A percentile compares a stretch with the other conserved stretches of the same genome.
Evolutionary conservation across 192 early-diverging fungal genomes (phyloP).

Genomic region (Gonapodya sp.): DNA sequence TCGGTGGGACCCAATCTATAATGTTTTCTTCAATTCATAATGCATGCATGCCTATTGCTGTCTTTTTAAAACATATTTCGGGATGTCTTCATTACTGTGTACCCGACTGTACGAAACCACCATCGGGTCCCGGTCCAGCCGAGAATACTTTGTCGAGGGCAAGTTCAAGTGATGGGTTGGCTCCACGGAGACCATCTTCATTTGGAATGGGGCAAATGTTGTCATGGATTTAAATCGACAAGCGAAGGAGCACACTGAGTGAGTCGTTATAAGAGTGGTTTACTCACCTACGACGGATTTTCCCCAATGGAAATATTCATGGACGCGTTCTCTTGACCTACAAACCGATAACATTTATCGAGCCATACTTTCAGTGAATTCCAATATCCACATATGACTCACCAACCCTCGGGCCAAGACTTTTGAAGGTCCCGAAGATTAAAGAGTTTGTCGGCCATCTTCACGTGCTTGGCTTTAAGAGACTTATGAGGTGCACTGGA

Average conservation of each 20-base stretch:
- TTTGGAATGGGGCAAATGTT: background rate
- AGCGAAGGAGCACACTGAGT: background rate
- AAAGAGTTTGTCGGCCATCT: conserved; percentile 56
- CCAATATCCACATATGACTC: background rate
- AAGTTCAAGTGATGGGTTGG: conserved; percentile 27
- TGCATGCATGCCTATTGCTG: background rate
- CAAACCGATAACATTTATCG: background rate
- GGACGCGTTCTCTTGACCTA: conserved; percentile 28
- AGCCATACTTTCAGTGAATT: background rate
- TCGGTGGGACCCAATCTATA: too few relatives aligned
- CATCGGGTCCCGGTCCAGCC: conserved; percentile 16
- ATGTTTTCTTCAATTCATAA: too few relatives aligned
- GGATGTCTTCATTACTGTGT: background rate
- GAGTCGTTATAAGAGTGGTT: background rate
- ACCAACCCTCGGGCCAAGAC: conserved; percentile 40
- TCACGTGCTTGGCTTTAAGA: conserved; percentile 49
- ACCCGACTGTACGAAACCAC: background rate
- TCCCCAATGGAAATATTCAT: conserved; percentile 51
- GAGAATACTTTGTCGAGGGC: conserved; percentile 36
- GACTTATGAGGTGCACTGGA: conserved; percentile 40
- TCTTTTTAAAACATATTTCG: background rate
- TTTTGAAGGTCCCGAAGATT: conserved; percentile 43
- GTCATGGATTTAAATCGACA: background rate
- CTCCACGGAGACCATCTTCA: conserved; percentile 24
- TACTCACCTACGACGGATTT: conserved; percentile 46